phyloP scores from a whole-genome alignment of 768 basidiomycete genomes.

The Suillus ampliporus region DNA sequence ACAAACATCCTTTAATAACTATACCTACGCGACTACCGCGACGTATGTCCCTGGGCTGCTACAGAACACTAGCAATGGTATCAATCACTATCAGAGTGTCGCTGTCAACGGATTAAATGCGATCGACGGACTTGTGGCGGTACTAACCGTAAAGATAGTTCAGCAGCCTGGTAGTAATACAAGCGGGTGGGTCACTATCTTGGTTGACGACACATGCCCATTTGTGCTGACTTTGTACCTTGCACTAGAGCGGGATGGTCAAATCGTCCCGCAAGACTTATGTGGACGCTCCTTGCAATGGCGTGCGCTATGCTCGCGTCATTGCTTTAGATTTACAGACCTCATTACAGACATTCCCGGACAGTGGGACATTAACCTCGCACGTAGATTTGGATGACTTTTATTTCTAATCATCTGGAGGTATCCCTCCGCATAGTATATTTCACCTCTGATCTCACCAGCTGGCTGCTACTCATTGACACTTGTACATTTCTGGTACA shows the following conservation, averaged over 20 bases:
- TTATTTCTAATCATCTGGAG: not conserved
- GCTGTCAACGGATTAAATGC: conserved; percentile 57
- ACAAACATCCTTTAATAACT: conserved; percentile 65
- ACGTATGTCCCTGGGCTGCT: conserved; percentile 73
- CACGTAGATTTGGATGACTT: not conserved
- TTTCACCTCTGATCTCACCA: not conserved
- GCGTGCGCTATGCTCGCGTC: conserved; percentile 17
- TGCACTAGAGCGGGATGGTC: conserved; percentile 21
- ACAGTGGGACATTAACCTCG: not conserved
- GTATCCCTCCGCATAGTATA: not conserved
- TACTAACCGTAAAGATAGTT: conserved; percentile 75
- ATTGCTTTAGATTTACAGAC: conserved; percentile 16
- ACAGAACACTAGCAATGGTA: conserved; percentile 66
- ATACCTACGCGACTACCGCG: conserved; percentile 74
- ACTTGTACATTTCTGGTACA: not conserved
- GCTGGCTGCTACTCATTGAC: not conserved
- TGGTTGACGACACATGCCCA: conserved; percentile 4
- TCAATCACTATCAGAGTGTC: conserved; percentile 72
- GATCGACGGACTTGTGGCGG: conserved; percentile 82
- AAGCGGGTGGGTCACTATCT: conserved; percentile 27
- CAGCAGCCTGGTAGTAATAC: conserved; percentile 31
- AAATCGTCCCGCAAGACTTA: conserved; percentile 11
- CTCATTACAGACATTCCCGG: not conserved
- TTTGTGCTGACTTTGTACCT: not conserved
- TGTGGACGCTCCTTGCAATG: conserved; percentile 24